These are phyloP conservation scores for Thalassiosira exigua DNA, from an alignment of 352 stramenopile genomes.

Conservation along the genomic window DNA sequence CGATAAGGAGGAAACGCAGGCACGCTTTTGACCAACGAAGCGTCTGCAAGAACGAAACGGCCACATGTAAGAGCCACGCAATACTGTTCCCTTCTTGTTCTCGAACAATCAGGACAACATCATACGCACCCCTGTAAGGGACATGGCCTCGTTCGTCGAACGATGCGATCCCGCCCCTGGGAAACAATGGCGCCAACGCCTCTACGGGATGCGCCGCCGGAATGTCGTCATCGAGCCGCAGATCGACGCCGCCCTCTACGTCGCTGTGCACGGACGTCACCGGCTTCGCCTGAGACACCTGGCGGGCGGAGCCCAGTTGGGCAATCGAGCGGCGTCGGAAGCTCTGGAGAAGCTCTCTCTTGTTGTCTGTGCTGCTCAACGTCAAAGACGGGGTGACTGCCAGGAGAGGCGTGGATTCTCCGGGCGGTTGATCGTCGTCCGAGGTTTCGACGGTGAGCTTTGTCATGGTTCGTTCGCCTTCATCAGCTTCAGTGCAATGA, in stretches of 20 bases:
- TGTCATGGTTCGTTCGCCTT: conserved; percentile 19
- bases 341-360: conserved; percentile 21
- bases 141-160: conserved; percentile 35
- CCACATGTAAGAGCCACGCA: too few relatives aligned
- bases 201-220: conserved; percentile 36
- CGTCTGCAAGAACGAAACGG: too few relatives aligned
- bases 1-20: conserved; percentile 51
- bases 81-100: too few relatives aligned
- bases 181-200: conserved; percentile 48
- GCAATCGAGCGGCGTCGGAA: conserved; percentile 25
- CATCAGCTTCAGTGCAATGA: not conserved
- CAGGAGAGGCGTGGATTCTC: conserved; percentile 43
- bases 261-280: not conserved
- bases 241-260: not conserved
- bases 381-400: not conserved
- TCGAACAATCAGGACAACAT: too few relatives aligned
- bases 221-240: conserved; percentile 1
- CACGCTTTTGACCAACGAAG: conserved; percentile 47
- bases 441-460: conserved; percentile 4
- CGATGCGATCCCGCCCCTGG: conserved; percentile 24
- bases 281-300: not conserved
- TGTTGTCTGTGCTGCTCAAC: not conserved
- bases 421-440: conserved; percentile 13
- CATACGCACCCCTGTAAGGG: conserved; percentile 35
- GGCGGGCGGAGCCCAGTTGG: conserved; percentile 14